Evolutionary conservation across 352 stramenopile species (phyloP), one percentile per base, ranked within the genome.

Genomic region (Globisporangium abappressorium): DNA sequence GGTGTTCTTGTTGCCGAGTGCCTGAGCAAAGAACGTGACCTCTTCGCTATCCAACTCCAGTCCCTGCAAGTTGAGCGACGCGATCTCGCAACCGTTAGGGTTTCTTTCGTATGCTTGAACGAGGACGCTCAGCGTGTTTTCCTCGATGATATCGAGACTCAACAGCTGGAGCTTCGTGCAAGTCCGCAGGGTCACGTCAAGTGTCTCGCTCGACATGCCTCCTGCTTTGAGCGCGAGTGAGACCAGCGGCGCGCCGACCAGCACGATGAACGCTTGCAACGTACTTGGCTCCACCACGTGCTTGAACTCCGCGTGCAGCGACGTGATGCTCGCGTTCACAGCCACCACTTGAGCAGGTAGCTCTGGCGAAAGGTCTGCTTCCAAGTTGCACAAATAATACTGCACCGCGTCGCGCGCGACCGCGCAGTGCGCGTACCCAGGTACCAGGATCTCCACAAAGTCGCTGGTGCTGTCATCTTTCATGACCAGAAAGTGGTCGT

Each of bases 401-500:
- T 65, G 65, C 36, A 71, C 51, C 11, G n/a, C 33, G 12, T 71
- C 66, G 12, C 59, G 58, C 3, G 12, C n/a, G 5, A 67, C 65
- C 3, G 57, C 56, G 14, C 65, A 70, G 26, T 70, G 56, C n/a
- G 43, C 65, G 36, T 70, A 70, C 20, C 66, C 66, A 22, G 66
- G 66, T 8, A 71, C 66, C 18, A 71, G 22, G 26, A 71, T 63
- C 30, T 71, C 66, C n/a, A 71, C 60, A 28, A 51, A 58, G 11
- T 66, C 38, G 24, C 49, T 38, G 4, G 49, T 4, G 20, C 18
- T 30, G 20, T 67, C 60, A 59, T 71, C 54, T 28, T 62, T 66
- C 66, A 71, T 66, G n/a, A 71, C 66, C n/a, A 71, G 43, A 41
- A 71, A 71, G 22, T 71, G 66, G 15, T 71, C 66, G 41, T 71